Base-by-base conservation (phyloP, 108 stramenopile species). In the Nitzschia putrida region DNA sequence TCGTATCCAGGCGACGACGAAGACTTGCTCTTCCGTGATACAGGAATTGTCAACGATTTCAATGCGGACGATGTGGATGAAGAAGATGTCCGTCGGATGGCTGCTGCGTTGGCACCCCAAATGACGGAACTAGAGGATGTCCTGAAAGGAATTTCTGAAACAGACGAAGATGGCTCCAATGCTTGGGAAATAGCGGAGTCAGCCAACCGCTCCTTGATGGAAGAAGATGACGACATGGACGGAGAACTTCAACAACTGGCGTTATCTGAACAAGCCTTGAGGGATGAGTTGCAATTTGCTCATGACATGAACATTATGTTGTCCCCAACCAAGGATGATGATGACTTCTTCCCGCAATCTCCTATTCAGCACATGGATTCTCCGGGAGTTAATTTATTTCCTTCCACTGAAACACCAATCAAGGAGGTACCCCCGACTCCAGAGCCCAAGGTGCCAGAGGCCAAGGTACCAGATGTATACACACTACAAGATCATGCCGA, bases 211-310 rank as follows among this genome's bases (percentile, higher is more conserved):
- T 69, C 67, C 41, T 21, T 69, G 65, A 38, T 53, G 40, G 73
- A 79, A 42, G 76, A 77, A 54, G 79, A 83, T 64, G 82, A 83
- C 57, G 72, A 69, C 25, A 57, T 78, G 42, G 78, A 83, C 47
- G 53, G 57, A 8, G 78, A 80, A 59, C 29, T 79, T 18, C 14
- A 57, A 37, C 61, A 64, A 60, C 24, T 77, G 57, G 58, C 68
- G 37, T 43, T 66, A 22, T 69, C 68, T 25, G 69, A 77, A 49
- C 76, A 71, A 44, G 60, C 76, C 4, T 34, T 71, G 24, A 53
- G 69, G 45, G 76, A 77, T 47, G 69, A 70, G 60, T 52, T 71
- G 49, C 53, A 77, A 66, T 71, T 71, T 60, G 69, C 64, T 0
- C 60, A 55, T 40, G 64, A 61, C 11, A 60, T 71, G 45, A 65